Evolutionary conservation across 306 rosid genomes (phyloP).

Genomic region (Fragaria vesca): DNA sequence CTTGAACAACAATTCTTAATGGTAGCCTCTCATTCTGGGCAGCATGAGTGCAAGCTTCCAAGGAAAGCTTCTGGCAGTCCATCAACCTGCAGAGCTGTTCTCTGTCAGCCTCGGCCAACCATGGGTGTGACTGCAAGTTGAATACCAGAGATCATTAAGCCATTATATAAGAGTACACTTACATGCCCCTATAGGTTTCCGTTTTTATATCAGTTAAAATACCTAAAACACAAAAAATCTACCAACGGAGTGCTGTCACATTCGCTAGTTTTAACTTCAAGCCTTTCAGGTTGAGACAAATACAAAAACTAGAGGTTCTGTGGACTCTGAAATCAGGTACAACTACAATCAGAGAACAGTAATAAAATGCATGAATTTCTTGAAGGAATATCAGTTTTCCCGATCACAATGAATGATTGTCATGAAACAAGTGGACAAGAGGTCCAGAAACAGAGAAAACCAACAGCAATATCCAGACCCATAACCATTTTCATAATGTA

Average conservation of each 20-base stretch:
- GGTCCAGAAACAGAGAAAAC: neutral
- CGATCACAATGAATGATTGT: neutral
- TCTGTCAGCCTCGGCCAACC: conserved; percentile 91
- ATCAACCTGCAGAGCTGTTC: conserved; percentile 87
- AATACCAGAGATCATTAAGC: conserved; percentile 26
- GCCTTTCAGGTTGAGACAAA: neutral
- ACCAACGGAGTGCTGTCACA: neutral
- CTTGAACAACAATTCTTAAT: conserved; percentile 88
- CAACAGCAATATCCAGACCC: neutral
- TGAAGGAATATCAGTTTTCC: neutral
- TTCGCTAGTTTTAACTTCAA: neutral
- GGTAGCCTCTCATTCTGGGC: conserved; percentile 97
- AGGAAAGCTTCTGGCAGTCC: conserved; percentile 98
- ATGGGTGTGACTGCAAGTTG: conserved; percentile 87
- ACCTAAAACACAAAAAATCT: neutral
- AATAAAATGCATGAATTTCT: neutral
- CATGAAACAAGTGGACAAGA: neutral
- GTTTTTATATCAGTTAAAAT: neutral
- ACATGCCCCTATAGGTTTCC: neutral
- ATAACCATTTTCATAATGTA: neutral
- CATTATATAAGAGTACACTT: neutral
- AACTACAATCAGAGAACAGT: neutral
- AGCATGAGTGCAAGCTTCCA: conserved; percentile 98
- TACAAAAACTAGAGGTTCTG: neutral
- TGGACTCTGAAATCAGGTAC: neutral